These are phyloP conservation scores for Hemisphaericaspora subhashii DNA, from an alignment of 1,139 yeast species.

Conservation along the genomic window DNA sequence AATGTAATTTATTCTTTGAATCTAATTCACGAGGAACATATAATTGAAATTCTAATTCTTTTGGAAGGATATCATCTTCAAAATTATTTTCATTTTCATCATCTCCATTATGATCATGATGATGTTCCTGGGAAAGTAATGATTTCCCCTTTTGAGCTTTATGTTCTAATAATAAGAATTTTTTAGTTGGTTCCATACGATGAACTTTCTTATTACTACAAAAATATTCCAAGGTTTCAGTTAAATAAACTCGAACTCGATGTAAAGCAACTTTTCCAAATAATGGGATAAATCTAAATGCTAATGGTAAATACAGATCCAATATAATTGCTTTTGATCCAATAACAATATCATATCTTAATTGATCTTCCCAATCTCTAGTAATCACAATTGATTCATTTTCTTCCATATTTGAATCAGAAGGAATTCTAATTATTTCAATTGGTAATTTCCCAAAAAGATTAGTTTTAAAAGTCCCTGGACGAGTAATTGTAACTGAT, in stretches of 20 bases:
- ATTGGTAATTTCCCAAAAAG: constrained; percentile 65
- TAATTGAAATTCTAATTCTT: constrained; percentile 81
- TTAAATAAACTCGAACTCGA: constrained; percentile 76
- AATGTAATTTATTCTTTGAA: constrained; percentile 27
- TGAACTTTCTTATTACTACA: constrained; percentile 86
- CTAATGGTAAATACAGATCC: constrained; percentile 80
- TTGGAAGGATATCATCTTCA: constrained; percentile 41
- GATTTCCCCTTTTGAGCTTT: constrained; percentile 58
- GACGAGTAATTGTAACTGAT: constrained; percentile 68
- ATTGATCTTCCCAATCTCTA: constrained; percentile 90
- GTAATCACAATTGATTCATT: constrained; percentile 91
- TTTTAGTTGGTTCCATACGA: constrained; percentile 84
- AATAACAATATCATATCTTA: constrained; percentile 84
- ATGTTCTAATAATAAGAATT: constrained; percentile 77
- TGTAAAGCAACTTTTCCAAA: constrained; percentile 83
- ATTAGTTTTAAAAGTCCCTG: constrained; percentile 84
- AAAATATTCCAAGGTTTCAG: constrained; percentile 88
- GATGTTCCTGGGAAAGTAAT: constrained; percentile 29
- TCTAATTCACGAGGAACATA: constrained; percentile 54
- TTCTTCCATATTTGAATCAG: constrained; percentile 78
- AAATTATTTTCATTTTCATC: constrained; percentile 39
- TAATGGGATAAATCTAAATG: constrained; percentile 79
- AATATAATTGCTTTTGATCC: constrained; percentile 86
- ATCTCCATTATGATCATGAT: constrained; percentile 11
- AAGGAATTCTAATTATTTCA: constrained; percentile 69